Percentiles rank a stretch among this genome's conserved stretches.
phyloP scores from a whole-genome alignment of 805 yeast genomes.

The Ogataea thermomethanolica region DNA sequence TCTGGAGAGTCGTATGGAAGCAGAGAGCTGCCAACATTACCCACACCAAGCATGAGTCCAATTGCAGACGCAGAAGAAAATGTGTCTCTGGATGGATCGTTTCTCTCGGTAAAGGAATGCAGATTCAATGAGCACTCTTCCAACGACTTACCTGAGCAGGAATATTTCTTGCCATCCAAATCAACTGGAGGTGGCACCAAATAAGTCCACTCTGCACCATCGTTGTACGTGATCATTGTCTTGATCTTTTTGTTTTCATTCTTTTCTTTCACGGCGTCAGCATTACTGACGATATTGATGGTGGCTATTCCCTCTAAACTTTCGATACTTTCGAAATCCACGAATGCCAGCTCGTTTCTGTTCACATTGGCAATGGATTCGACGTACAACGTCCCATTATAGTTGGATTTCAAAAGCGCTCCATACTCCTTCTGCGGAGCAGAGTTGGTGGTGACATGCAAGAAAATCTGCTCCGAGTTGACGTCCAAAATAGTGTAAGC shows the following conservation, averaged over 20 bases:
- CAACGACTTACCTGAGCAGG: constrained; percentile 46
- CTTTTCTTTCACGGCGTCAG: constrained; percentile 35
- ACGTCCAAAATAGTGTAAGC: constrained; percentile 82
- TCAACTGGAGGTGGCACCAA: constrained; percentile 67
- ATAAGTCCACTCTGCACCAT: constrained; percentile 84
- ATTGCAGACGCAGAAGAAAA: constrained; percentile 85
- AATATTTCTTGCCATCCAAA: constrained; percentile 52
- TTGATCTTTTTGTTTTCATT: constrained; percentile 50
- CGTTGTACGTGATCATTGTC: constrained; percentile 79
- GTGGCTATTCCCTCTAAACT: constrained; percentile 82
- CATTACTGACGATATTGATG: constrained; percentile 64
- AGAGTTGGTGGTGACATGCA: constrained; percentile 73
- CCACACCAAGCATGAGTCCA: constrained; percentile 89
- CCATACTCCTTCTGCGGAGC: constrained; percentile 62
- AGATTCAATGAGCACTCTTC: constrained; percentile 74
- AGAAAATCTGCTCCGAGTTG: constrained; percentile 63
- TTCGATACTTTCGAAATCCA: constrained; percentile 82
- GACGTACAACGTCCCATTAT: constrained; percentile 85
- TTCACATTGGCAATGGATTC: constrained; percentile 67
- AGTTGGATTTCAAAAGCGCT: constrained; percentile 79
- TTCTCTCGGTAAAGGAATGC: constrained; percentile 88
- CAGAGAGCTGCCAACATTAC: constrained; percentile 75
- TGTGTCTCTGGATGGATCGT: constrained; percentile 71
- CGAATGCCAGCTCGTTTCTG: constrained; percentile 68
- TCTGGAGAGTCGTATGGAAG: constrained; percentile 36